Evolutionary conservation across 1,284 basidiomycete species (phyloP).

Genomic region (Trichosporon inkin): DNA sequence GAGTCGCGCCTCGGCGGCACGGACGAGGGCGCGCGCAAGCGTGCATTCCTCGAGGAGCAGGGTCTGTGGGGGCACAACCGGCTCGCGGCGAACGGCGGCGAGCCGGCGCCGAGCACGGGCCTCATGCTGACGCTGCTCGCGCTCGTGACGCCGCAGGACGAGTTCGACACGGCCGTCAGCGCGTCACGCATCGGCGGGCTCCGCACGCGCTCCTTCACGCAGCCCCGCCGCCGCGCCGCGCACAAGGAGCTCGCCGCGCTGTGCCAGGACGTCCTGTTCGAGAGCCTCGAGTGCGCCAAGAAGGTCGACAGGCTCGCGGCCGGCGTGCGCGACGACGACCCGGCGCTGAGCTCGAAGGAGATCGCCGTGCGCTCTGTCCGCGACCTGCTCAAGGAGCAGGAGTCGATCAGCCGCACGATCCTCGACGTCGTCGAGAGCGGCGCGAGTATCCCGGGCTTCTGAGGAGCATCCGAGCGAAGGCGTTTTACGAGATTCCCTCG

Average conservation of each 20-base stretch:
- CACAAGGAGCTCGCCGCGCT: conserved; percentile 13
- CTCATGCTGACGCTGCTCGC: conserved; percentile 21
- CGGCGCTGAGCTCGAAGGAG: conserved; percentile 2
- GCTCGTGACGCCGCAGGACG: conserved; percentile 14
- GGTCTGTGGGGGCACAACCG: conserved; percentile 23
- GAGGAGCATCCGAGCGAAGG: conserved; percentile 50
- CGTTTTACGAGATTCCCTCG: conserved; percentile 52
- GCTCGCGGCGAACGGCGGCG: conserved; percentile 20
- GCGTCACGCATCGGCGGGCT: conserved; percentile 1
- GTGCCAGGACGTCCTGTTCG: conserved; percentile 18
- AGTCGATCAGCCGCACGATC: conserved; percentile 14
- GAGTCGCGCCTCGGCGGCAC: conserved; percentile 1
- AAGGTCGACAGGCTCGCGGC: conserved; percentile 12
- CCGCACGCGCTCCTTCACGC: conserved; percentile 15
- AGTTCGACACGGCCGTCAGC: conserved; percentile 1
- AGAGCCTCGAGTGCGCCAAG: conserved; percentile 13
- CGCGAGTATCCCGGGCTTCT: conserved; percentile 18
- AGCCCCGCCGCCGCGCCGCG: conserved; percentile 14
- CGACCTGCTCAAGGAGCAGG: conserved; percentile 21
- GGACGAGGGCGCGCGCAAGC: conserved; percentile 17
- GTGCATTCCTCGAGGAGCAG: conserved; percentile 18
- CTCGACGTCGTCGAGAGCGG: conserved; percentile 16
- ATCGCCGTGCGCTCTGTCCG: conserved; percentile 12
- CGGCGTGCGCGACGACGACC: conserved; percentile 1
- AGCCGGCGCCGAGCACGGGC: conserved; percentile 18